A percentile compares a stretch with the other conserved stretches of the same genome.
These are phyloP conservation scores for Puccinia polysora DNA, from an alignment of 1,284 basidiomycete genomes.

Conservation along the genomic window DNA sequence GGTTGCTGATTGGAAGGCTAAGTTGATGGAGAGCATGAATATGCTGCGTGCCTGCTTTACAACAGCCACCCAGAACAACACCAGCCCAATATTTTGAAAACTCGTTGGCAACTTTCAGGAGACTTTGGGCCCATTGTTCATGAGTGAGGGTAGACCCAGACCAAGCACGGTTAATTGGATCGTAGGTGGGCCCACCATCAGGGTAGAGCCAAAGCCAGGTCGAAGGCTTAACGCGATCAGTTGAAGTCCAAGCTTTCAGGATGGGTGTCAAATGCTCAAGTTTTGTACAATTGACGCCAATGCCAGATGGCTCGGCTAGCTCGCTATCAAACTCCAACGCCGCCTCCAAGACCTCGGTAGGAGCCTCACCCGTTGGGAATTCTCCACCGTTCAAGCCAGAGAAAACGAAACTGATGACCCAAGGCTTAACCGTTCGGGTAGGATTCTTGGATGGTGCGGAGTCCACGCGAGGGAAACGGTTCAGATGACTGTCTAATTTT, in stretches of 20 bases:
- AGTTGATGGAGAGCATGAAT: conserved; percentile 55
- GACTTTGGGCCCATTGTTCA: conserved; percentile 39
- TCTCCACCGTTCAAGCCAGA: conserved; percentile 55
- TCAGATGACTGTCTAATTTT: background rate
- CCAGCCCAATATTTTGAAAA: conserved; percentile 57
- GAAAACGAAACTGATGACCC: conserved; percentile 73
- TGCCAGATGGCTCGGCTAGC: conserved; percentile 56
- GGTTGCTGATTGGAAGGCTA: background rate
- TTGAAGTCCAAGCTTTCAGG: conserved; percentile 11
- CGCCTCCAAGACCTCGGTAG: conserved; percentile 9
- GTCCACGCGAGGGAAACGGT: too few species aligned
- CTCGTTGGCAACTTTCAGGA: conserved; percentile 28
- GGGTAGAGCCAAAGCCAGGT: conserved; percentile 67
- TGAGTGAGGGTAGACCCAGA: conserved; percentile 37
- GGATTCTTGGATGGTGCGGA: conserved; percentile 52
- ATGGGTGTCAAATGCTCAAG: conserved; percentile 7
- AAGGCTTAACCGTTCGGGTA: conserved; percentile 58
- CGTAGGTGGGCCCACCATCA: conserved; percentile 64
- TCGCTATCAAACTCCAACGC: conserved; percentile 1
- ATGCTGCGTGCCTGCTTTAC: conserved; percentile 62
- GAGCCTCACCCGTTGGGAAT: conserved; percentile 18
- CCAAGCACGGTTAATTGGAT: conserved; percentile 59
- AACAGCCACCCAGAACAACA: conserved; percentile 68
- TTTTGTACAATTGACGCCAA: conserved; percentile 69
- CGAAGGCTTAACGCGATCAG: conserved; percentile 15